phyloP scores from a whole-genome alignment of 192 early-diverging fungal genomes.

The Phycomyces blakesleeanus region DNA sequence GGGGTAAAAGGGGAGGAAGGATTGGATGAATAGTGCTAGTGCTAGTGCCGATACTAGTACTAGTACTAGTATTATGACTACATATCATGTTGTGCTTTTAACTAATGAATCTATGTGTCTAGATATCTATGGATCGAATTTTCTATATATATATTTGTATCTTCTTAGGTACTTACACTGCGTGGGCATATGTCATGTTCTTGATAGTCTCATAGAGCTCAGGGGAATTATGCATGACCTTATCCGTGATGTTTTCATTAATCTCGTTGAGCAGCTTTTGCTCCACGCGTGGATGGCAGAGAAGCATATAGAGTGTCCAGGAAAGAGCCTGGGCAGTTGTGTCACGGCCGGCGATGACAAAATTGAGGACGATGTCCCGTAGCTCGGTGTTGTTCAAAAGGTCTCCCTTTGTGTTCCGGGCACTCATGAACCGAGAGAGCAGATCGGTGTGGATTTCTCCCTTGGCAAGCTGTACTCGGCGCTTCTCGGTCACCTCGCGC shows the following conservation, averaged over 20 bases:
- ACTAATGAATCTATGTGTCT: too few species aligned
- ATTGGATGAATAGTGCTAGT: too few species aligned
- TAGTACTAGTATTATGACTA: too few species aligned
- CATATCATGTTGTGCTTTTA: too few species aligned
- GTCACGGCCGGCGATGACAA: slow-evolving; percentile 43
- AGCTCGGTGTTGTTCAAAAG: slow-evolving; percentile 26
- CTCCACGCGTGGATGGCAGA: slow-evolving; percentile 40
- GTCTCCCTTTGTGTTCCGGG: slow-evolving; percentile 25
- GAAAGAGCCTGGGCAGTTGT: slow-evolving; percentile 52
- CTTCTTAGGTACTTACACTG: slow-evolving; percentile 23
- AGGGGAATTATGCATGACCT: slow-evolving; percentile 17
- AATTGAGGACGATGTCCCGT: slow-evolving; percentile 35
- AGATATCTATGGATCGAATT: too few species aligned
- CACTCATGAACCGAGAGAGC: slow-evolving; percentile 31
- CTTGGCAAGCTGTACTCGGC: slow-evolving; percentile 21
- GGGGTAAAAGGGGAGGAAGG: too few species aligned
- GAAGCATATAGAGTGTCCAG: slow-evolving; percentile 45
- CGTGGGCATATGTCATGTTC: slow-evolving; percentile 35
- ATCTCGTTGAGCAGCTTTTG: slow-evolving; percentile 44
- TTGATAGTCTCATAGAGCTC: slow-evolving; percentile 29
- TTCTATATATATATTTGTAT: slow-evolving; percentile 14
- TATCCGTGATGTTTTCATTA: slow-evolving; percentile 22
- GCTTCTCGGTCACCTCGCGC: slow-evolving; percentile 19
- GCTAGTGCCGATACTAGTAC: too few species aligned
- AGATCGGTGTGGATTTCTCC: slow-evolving; percentile 21